Conservation (phyloP, 768 basidiomycete species). For the Tricholoma terreum region DNA sequence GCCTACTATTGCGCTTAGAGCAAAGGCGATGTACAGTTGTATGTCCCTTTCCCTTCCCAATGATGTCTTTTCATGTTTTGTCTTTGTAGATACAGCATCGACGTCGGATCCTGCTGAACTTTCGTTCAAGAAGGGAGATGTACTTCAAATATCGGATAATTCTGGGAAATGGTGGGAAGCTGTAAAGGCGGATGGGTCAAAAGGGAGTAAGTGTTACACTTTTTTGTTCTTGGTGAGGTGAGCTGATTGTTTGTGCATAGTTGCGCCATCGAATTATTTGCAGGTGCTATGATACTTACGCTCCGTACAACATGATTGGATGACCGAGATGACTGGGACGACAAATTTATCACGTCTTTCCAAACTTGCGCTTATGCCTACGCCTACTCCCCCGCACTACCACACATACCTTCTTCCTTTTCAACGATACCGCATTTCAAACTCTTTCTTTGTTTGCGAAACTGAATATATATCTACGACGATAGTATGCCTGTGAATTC, state of each 20-base stretch:
- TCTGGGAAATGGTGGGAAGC: slow-evolving; percentile 83
- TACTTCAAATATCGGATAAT: slow-evolving; percentile 75
- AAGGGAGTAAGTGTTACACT: slow-evolving; percentile 54
- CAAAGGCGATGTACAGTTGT: neutral
- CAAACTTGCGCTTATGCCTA: too few relatives aligned
- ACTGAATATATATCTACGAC: too few relatives aligned
- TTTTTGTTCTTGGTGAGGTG: neutral
- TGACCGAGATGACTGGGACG: too few relatives aligned
- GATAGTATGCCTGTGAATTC: too few relatives aligned
- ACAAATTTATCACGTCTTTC: too few relatives aligned
- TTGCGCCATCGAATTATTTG: slow-evolving; percentile 41
- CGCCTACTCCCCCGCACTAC: too few relatives aligned
- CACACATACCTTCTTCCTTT: too few relatives aligned
- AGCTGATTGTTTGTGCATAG: slow-evolving; percentile 13
- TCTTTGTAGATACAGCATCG: slow-evolving; percentile 62
- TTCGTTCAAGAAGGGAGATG: slow-evolving; percentile 79
- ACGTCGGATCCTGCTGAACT: slow-evolving; percentile 82
- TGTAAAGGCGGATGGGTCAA: slow-evolving; percentile 54
- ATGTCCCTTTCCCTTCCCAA: neutral
- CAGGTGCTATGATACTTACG: neutral
- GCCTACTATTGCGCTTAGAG: neutral
- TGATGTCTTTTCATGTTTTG: neutral
- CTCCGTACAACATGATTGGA: too few relatives aligned
- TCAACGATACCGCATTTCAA: too few relatives aligned
- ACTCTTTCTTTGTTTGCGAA: too few relatives aligned